Base-by-base conservation (phyloP, 164 flowering plant genomes). In the Euptelea pleiosperma region DNA sequence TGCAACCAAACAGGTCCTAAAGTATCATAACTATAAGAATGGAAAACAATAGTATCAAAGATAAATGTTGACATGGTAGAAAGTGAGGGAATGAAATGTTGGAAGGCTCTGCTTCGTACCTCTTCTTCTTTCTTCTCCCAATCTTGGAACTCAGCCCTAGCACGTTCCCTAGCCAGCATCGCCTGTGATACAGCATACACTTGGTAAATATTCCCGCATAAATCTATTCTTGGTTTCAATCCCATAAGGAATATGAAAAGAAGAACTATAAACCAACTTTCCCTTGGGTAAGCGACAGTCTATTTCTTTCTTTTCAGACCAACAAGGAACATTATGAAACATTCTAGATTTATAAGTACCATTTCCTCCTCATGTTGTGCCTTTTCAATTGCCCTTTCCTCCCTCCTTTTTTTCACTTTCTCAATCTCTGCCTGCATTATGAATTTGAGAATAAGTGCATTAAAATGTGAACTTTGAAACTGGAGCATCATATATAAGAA, bases 101-200 rank as follows among this genome's bases (percentile, higher is more conserved):
- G 22, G 14, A 53, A 5, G 48, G 19, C n/a, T 43, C 44, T 29
- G 28, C n/a, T 19, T 5, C 56, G 46, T 66, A 85, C 98, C 93
- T 91, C 99, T 52, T 94, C 99, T 76, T 90, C 97, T 68, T 88
- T 91, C 81, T 94, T 94, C 75, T 94, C 99, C 95, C 96, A 94
- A 65, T 94, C 99, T 43, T 90, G 93, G 68, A 81, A 87, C 68
- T 94, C 99, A 68, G 99, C 97, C 28, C 91, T 85, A 24, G 95
- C 89, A 73, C 97, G 92, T 58, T 94, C 99, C 61, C 97, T 82
- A 19, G 96, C 96, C 64, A 94, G 62, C 69, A 85, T 5, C 47
- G 91, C 92, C 96, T 88, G 70, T 51, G n/a, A 46, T 18, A 54
- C 37, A 1, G 4, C 29, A 46, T 4, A 50, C 6, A 31, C 6